These are phyloP conservation scores for Colletotrichum horii DNA, from an alignment of 2,329 filamentous ascomycete genomes.

Conservation along the genomic window DNA sequence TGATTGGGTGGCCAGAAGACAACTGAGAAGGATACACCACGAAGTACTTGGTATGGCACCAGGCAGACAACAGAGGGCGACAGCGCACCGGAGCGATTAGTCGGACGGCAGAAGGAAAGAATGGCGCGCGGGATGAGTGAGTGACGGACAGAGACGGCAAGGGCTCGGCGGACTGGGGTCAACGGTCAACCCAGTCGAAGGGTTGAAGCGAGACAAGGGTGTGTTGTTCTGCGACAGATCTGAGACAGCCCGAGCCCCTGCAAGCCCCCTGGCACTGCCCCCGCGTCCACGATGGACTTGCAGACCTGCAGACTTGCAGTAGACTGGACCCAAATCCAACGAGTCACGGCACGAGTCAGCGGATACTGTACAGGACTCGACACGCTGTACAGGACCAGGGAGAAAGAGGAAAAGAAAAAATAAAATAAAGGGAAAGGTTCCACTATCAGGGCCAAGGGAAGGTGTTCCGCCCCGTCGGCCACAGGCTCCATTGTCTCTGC, in stretches of 20 bases:
- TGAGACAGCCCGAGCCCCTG: constrained; percentile 40
- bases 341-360: constrained; percentile 20
- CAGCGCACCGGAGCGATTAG: background rate
- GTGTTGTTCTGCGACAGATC: constrained; percentile 46
- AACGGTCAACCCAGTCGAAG: constrained; percentile 19
- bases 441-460: background rate
- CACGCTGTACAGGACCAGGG: constrained; percentile 1
- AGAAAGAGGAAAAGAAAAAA: background rate
- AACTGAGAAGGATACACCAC: background rate
- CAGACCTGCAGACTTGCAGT: constrained; percentile 21
- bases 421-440: background rate
- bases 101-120: background rate
- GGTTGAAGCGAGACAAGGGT: constrained; percentile 24
- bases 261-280: constrained; percentile 24
- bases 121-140: background rate
- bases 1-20: background rate
- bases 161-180: background rate
- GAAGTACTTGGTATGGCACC: background rate
- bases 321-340: constrained; percentile 10
- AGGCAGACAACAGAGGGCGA: background rate
- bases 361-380: background rate
- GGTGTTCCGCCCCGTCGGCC: background rate
- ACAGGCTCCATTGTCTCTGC: background rate
- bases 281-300: constrained; percentile 24
- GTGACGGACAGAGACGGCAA: background rate